phyloP scores from a whole-genome alignment of 148 eudicot species.

The Persicaria tinctoria region DNA sequence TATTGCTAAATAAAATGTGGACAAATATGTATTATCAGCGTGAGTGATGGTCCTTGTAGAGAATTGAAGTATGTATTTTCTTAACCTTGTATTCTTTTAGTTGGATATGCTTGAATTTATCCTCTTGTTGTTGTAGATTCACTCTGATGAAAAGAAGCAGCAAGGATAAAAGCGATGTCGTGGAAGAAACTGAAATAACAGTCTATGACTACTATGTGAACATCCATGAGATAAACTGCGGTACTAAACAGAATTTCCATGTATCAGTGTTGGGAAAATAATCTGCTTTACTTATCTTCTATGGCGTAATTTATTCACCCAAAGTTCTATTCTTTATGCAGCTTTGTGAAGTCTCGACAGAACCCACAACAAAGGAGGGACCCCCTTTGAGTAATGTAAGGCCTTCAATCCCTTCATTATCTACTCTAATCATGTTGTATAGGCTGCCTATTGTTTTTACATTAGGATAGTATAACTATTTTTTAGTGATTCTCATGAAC shows the following conservation, averaged over 20 bases:
- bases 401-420: too few relatives aligned
- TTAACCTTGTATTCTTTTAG: not conserved
- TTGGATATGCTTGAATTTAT: not conserved
- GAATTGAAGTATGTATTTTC: too few relatives aligned
- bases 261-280: conserved; percentile 73
- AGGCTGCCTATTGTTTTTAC: too few relatives aligned
- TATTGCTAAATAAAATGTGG: conserved; percentile 36
- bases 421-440: too few relatives aligned
- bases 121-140: conserved; percentile 38
- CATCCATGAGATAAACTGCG: conserved; percentile 53
- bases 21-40: conserved; percentile 49
- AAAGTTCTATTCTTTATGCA: not conserved
- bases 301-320: not conserved
- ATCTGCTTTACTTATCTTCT: not conserved
- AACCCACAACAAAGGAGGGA: too few relatives aligned
- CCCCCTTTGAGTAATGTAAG: too few relatives aligned
- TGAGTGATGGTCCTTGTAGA: conserved; percentile 35
- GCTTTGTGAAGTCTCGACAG: too few relatives aligned
- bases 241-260: conserved; percentile 76
- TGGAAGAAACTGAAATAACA: conserved; percentile 48
- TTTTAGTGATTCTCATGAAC: too few relatives aligned
- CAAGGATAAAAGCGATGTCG: conserved; percentile 44
- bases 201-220: conserved; percentile 85
- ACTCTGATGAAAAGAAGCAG: conserved; percentile 48
- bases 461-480: too few relatives aligned